Conservation (phyloP, 129 eudicot genomes). For the Lactuca saligna region DNA sequence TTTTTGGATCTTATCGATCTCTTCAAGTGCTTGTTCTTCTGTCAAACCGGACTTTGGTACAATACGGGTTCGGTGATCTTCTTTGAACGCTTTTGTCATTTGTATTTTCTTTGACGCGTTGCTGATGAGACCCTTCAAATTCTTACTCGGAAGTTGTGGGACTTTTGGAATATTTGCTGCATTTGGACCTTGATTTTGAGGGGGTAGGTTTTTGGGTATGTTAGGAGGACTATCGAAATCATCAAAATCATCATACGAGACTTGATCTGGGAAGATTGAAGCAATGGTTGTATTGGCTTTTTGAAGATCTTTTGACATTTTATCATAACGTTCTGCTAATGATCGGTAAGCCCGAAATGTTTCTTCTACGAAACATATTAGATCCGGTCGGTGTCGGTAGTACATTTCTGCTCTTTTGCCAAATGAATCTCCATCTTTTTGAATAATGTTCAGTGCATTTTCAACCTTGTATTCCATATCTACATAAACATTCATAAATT, state of each 20-base stretch:
- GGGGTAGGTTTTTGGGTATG: conserved; percentile 21
- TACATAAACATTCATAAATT: conserved; percentile 23
- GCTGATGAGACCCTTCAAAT: conserved; percentile 46
- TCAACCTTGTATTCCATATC: conserved; percentile 92
- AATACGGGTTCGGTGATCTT: conserved; percentile 7
- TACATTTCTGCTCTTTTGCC: conserved; percentile 93
- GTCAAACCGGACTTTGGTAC: conserved; percentile 63
- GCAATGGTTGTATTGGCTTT: conserved; percentile 90
- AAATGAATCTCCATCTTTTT: conserved; percentile 89
- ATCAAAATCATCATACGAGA: conserved; percentile 56
- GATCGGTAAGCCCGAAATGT: conserved; percentile 62
- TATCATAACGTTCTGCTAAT: conserved; percentile 80
- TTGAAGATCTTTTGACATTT: conserved; percentile 66
- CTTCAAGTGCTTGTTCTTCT: conserved; percentile 52
- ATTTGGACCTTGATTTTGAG: conserved; percentile 27
- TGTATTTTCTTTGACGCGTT: conserved; percentile 43
- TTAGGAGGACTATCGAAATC: conserved; percentile 51
- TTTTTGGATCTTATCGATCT: conserved; percentile 78
- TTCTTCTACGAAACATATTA: conserved; percentile 72
- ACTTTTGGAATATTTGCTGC: conserved; percentile 50
- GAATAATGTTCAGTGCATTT: conserved; percentile 55
- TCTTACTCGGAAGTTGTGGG: conserved; percentile 52
- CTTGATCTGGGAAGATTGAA: conserved; percentile 73
- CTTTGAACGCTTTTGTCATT: conserved; percentile 29
- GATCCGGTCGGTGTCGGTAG: conserved; percentile 77